Base-by-base conservation (phyloP, 2,329 filamentous ascomycete genomes). In the Botrytis deweyae region DNA sequence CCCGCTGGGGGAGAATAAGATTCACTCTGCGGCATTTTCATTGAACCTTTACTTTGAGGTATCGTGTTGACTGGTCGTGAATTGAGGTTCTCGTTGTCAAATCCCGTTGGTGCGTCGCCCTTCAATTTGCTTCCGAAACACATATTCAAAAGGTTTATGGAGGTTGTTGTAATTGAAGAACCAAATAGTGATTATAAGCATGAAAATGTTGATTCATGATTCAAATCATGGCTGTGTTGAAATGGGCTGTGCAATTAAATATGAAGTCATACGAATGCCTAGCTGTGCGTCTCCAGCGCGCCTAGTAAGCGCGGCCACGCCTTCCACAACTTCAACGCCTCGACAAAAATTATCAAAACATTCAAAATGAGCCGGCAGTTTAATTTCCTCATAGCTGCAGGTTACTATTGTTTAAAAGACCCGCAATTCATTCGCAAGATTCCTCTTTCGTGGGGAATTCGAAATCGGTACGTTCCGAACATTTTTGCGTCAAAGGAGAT, bases 1-100 rank as follows among this genome's bases (percentile, higher is more conserved):
- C 75, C 75, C n/a, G 72, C 25, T 81, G 84, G 18, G 81, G 83
- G 25, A 81, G 82, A 7, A 78, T 71, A 49, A 77, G 79, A 36
- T 78, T 78, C 9, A 75, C 76, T 70, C 33, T 76, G 71, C 42
- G 78, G 77, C 79, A 80, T 80, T 63, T 77, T 79, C 68, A 72
- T 73, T 20, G 77, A 77, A 22, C 46, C 74, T 7, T 63, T 75
- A 42, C 63, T 63, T n/a, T 74, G 38, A 18, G 73, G 63, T 55
- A 76, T 76, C 10, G 75, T 33, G 58, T 80, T 73, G 62, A 77
- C 67, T n/a, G 78, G 78, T 44, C 77, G 74, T 25, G 78, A 76
- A 72, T 78, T 78, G 73, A 74, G 73, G 71, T 75, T 63, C 20
- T 46, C 65, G 64, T 63, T 55, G 55, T 62, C 68, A 71, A 63